phyloP scores from a whole-genome alignment of 495 filamentous ascomycete genomes.

The Corynascus novoguineensis region DNA sequence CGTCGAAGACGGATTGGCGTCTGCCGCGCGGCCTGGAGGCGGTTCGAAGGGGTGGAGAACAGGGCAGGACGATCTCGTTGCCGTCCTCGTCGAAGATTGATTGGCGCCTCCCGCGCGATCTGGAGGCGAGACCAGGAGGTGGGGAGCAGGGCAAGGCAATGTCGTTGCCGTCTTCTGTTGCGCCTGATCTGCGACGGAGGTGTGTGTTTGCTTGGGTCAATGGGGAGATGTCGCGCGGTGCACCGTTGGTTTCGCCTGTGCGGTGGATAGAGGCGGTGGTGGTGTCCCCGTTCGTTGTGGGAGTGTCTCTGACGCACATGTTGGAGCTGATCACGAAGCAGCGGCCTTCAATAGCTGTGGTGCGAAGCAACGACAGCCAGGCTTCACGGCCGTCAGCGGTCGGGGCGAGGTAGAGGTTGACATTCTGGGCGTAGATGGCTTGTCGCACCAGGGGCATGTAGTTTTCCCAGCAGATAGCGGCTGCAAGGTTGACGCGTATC shows the following conservation, averaged over 20 bases:
- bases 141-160: slow-evolving; percentile 31
- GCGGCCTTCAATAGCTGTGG: slow-evolving; percentile 72
- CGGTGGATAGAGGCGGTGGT: not conserved
- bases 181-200: slow-evolving; percentile 26
- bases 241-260: not conserved
- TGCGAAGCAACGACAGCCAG: slow-evolving; percentile 78
- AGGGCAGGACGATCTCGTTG: slow-evolving; percentile 37
- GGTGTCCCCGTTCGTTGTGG: not conserved
- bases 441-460: slow-evolving; percentile 82
- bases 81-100: slow-evolving; percentile 43
- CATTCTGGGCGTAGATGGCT: slow-evolving; percentile 79
- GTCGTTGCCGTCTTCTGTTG: slow-evolving; percentile 37
- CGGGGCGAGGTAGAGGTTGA: slow-evolving; percentile 88
- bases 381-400: slow-evolving; percentile 83
- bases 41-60: not conserved
- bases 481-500: slow-evolving; percentile 68
- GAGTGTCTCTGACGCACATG: slow-evolving; percentile 57
- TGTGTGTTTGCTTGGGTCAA: not conserved
- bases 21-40: not conserved
- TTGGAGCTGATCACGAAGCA: slow-evolving; percentile 85
- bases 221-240: not conserved
- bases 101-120: slow-evolving; percentile 4
- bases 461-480: slow-evolving; percentile 96
- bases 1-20: slow-evolving; percentile 38
- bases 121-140: not conserved